These are phyloP conservation scores for Limtongozyma cylindracea DNA, from an alignment of 805 yeast genomes.

Conservation along the genomic window DNA sequence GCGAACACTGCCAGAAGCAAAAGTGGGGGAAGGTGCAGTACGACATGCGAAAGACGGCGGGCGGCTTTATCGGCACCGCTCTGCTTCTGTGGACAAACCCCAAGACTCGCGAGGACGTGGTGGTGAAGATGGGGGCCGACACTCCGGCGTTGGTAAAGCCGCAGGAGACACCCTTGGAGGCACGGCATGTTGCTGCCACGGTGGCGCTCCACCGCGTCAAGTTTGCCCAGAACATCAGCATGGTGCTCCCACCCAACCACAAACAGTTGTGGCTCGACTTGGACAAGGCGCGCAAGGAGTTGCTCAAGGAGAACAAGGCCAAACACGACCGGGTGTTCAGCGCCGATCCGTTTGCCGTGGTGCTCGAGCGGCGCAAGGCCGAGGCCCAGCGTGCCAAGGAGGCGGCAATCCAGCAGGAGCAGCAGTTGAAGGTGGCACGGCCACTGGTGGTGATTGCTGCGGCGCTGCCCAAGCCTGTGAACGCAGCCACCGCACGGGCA, in stretches of 20 bases:
- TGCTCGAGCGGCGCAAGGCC: constrained; percentile 26
- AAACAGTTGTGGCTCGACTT: constrained; percentile 55
- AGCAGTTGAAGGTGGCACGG: constrained; percentile 1
- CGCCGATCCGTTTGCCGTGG: constrained; percentile 53
- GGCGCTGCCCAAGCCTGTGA: no score
- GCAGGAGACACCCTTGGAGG: constrained; percentile 68
- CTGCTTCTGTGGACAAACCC: constrained; percentile 53
- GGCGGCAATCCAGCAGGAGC: constrained; percentile 15
- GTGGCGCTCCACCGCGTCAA: constrained; percentile 63
- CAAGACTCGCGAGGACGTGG: constrained; percentile 43
- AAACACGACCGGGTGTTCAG: constrained; percentile 28
- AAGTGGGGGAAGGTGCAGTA: constrained; percentile 79
- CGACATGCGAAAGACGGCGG: constrained; percentile 23
- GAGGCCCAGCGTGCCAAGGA: constrained; percentile 20
- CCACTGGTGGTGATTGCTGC: no score
- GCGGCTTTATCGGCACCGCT: constrained; percentile 43
- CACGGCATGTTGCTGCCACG: constrained; percentile 78
- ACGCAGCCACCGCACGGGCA: no score
- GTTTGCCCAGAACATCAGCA: constrained; percentile 57
- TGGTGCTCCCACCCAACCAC: constrained; percentile 72
- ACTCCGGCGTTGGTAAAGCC: constrained; percentile 21
- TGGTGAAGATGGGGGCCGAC: constrained; percentile 26
- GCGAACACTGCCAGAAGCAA: constrained; percentile 68
- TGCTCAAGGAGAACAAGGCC: constrained; percentile 17
- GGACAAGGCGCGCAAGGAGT: constrained; percentile 28